phyloP scores from a whole-genome alignment of 768 basidiomycete genomes.

The Candolleomyces aberdarensis region DNA sequence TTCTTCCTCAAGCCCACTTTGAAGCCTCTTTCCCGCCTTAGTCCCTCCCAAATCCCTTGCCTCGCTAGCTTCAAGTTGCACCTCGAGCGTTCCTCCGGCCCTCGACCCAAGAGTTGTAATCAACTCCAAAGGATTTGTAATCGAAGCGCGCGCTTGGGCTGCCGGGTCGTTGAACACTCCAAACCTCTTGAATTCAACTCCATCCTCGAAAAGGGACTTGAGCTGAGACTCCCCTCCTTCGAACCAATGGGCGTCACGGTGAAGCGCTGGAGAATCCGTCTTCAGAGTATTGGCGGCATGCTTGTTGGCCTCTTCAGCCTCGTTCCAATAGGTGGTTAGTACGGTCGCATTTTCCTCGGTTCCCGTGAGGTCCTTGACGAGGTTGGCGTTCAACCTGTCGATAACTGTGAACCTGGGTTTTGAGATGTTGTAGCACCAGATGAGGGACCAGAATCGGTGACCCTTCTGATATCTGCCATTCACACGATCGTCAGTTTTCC shows the following conservation, averaged over 20 bases:
- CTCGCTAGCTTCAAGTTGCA: neutral
- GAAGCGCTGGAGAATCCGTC: neutral
- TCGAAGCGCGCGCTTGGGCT: no score
- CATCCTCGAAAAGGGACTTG: neutral
- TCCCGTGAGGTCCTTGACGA: neutral
- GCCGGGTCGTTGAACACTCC: neutral
- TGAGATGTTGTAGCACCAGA: neutral
- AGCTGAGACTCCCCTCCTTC: neutral
- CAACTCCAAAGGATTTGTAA: neutral
- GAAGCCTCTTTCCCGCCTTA: neutral
- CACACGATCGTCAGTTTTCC: no score
- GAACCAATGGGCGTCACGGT: neutral
- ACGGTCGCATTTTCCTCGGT: neutral
- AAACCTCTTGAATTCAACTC: neutral
- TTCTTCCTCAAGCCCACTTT: neutral
- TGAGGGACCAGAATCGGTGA: neutral
- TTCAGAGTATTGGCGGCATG: neutral
- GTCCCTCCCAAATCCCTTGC: neutral
- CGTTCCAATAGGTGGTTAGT: neutral
- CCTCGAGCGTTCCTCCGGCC: neutral
- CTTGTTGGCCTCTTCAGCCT: no score
- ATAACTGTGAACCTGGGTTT: neutral
- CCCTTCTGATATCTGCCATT: no score
- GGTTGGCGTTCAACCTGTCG: neutral
- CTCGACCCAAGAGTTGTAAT: neutral